Evolutionary conservation across 805 yeast genomes (phyloP).

Genomic region (Spathaspora girioi): DNA sequence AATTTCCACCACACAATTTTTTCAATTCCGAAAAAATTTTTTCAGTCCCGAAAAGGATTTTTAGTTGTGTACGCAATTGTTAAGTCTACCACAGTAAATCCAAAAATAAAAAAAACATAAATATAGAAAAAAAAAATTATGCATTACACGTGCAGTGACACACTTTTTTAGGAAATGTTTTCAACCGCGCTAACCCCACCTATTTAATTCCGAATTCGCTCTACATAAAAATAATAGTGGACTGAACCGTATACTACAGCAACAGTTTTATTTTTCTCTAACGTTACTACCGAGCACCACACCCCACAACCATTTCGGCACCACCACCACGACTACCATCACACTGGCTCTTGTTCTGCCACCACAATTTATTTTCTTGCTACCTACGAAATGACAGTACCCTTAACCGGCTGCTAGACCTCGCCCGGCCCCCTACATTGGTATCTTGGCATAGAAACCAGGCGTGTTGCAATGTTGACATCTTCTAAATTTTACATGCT

Average conservation of each 20-base stretch:
- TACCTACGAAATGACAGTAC: not conserved
- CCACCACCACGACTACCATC: not conserved
- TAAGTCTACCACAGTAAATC: not conserved
- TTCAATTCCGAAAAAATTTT: not conserved
- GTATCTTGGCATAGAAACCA: not conserved
- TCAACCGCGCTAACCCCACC: not conserved
- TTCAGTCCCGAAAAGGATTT: not conserved
- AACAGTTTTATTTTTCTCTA: not conserved
- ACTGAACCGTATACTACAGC: not conserved
- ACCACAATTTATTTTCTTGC: not conserved
- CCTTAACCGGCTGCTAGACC: too few species aligned
- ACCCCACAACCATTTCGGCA: not conserved
- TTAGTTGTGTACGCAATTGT: too few species aligned
- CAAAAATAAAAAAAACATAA: not conserved
- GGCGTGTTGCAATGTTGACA: not conserved
- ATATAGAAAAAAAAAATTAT: not conserved
- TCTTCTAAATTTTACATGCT: too few species aligned
- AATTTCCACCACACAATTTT: not conserved
- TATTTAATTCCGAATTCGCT: not conserved
- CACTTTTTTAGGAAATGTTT: not conserved
- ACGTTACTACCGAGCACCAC: not conserved
- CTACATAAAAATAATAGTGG: not conserved
- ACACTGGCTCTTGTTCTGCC: not conserved
- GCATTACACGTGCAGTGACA: not conserved
- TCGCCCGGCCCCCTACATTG: too few species aligned